Evolutionary conservation across 306 rosid genomes (phyloP).

Genomic region (Mimosa pudica): DNA sequence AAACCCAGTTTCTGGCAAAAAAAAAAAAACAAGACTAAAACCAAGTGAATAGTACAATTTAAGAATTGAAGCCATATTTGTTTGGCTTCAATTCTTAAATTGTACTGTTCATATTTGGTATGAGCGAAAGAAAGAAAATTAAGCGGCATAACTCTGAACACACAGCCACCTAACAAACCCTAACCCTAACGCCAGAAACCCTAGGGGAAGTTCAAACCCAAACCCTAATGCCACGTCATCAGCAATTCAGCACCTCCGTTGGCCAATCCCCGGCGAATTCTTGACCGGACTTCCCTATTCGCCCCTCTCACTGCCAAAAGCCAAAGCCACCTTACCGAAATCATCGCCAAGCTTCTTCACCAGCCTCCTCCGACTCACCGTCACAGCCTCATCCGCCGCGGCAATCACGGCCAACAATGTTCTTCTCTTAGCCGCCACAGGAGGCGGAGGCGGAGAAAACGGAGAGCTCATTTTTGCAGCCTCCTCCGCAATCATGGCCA

Average conservation of each 20-base stretch:
- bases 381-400: slow-evolving; percentile 2
- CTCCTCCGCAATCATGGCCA: no score
- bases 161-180: slow-evolving; percentile 36
- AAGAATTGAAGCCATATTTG: not conserved
- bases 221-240: slow-evolving; percentile 31
- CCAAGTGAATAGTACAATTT: not conserved
- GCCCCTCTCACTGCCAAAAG: slow-evolving; percentile 29
- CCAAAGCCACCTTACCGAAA: slow-evolving; percentile 73
- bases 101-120: no score
- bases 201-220: slow-evolving; percentile 6
- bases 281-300: not conserved
- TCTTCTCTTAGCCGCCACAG: slow-evolving; percentile 52
- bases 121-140: not conserved
- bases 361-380: slow-evolving; percentile 42
- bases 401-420: slow-evolving; percentile 45
- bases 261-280: slow-evolving; percentile 18
- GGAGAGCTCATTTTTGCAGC: not conserved
- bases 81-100: no score
- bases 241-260: not conserved
- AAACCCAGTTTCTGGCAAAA: no score
- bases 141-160: not conserved
- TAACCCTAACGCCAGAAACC: slow-evolving; percentile 35
- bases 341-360: slow-evolving; percentile 86
- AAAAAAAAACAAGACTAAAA: not conserved
- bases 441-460: slow-evolving; percentile 72